Conservation (phyloP, 345 rosid genomes). For the Chamaenerion angustifolium region DNA sequence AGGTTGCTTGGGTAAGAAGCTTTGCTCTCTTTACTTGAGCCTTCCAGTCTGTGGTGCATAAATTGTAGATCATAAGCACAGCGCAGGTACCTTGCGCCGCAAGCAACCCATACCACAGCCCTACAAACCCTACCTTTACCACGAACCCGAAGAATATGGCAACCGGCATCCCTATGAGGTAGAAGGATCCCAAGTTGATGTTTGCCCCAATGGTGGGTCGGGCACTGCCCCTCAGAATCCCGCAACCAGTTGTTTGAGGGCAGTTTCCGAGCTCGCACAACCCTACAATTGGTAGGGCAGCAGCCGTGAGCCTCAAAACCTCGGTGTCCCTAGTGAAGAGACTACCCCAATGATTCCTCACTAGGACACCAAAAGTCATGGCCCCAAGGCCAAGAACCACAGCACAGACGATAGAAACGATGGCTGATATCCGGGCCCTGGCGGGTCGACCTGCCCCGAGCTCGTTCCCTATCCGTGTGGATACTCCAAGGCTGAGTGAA, state of each 20-base stretch:
- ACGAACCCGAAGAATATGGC: constrained; percentile 54
- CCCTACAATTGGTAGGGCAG: constrained; percentile 80
- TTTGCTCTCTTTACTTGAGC: constrained; percentile 59
- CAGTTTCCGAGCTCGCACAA: constrained; percentile 94
- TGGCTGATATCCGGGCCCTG: constrained; percentile 62
- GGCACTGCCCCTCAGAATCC: constrained; percentile 79
- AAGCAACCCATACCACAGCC: constrained; percentile 82
- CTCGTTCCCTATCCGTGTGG: constrained; percentile 81
- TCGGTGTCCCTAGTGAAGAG: constrained; percentile 57
- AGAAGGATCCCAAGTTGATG: constrained; percentile 87
- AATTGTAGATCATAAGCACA: constrained; percentile 52
- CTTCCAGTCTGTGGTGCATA: constrained; percentile 62
- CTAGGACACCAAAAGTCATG: constrained; percentile 46
- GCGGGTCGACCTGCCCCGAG: constrained; percentile 79
- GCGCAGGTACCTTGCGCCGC: constrained; percentile 94
- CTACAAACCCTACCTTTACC: constrained; percentile 61
- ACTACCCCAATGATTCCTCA: constrained; percentile 78
- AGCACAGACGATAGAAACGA: constrained; percentile 52
- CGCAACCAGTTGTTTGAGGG: constrained; percentile 94
- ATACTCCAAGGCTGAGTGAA: constrained; percentile 76
- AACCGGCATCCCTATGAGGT: constrained; percentile 88
- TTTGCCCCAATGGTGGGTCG: constrained; percentile 84
- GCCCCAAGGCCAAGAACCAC: constrained; percentile 51
- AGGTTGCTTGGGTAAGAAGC: constrained; percentile 34
- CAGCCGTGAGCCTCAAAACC: constrained; percentile 59